Percentiles rank a stretch among this genome's conserved stretches.
Evolutionary conservation across 2,329 filamentous ascomycete genomes (phyloP).

Genomic region (Thielaviopsis populi): DNA sequence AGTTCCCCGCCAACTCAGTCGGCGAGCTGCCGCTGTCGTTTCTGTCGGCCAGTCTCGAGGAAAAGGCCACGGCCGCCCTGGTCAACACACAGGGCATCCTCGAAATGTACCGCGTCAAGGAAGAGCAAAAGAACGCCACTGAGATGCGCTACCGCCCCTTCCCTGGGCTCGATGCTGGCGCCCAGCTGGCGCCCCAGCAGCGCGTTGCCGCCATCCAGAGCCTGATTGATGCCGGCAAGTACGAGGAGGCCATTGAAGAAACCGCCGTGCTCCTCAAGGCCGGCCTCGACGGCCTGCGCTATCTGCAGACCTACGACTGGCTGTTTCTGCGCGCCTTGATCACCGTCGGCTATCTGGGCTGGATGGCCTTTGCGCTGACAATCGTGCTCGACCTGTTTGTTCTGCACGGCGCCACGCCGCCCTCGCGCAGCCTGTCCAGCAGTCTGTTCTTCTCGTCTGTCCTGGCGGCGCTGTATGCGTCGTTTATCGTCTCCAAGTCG

Average conservation of each 20-base stretch:
- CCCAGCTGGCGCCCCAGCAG: slow-evolving; percentile 43
- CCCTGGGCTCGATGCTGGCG: slow-evolving; percentile 47
- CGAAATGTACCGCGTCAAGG: slow-evolving; percentile 94
- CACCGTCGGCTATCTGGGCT: slow-evolving; percentile 81
- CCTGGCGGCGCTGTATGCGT: slow-evolving; percentile 60
- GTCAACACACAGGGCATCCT: slow-evolving; percentile 76
- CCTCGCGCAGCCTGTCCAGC: slow-evolving; percentile 45
- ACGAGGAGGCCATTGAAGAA: slow-evolving; percentile 64
- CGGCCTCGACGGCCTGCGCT: slow-evolving; percentile 69
- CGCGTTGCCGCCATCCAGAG: slow-evolving; percentile 52
- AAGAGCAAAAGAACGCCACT: slow-evolving; percentile 61
- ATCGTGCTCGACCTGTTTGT: slow-evolving; percentile 83
- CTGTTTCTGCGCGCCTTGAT: slow-evolving; percentile 81
- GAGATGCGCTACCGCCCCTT: slow-evolving; percentile 69
- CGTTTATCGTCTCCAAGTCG: slow-evolving; percentile 66
- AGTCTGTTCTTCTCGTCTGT: slow-evolving; percentile 57
- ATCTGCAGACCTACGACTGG: slow-evolving; percentile 98
- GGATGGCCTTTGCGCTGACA: slow-evolving; percentile 84
- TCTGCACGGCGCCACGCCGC: slow-evolving; percentile 51
- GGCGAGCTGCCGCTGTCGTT: slow-evolving; percentile 80
- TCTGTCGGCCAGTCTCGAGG: slow-evolving; percentile 51
- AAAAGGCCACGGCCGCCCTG: slow-evolving; percentile 72
- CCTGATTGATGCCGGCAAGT: slow-evolving; percentile 50
- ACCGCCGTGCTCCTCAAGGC: slow-evolving; percentile 63
- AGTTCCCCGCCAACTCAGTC: slow-evolving; percentile 92